Conservation (phyloP, 2,329 filamentous ascomycete species). For the Verticillium zaregamsianum region DNA sequence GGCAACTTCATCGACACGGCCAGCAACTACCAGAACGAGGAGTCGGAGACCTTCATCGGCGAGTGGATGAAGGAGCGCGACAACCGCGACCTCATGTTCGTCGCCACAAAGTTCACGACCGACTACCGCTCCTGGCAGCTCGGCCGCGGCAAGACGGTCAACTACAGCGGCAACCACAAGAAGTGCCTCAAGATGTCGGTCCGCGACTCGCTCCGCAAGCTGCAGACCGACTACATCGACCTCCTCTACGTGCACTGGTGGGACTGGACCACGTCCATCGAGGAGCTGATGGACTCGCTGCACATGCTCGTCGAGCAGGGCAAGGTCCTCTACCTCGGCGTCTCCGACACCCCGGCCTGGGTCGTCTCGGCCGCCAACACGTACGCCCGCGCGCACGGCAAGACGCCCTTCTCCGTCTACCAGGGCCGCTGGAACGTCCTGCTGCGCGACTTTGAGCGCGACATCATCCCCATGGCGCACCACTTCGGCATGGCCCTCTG, state of each 20-base stretch:
- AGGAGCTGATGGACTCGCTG: constrained; percentile 38
- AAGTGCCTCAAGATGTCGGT: constrained; percentile 37
- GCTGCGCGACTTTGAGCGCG: constrained; percentile 32
- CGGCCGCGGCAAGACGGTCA: constrained; percentile 32
- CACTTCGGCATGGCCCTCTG: constrained; percentile 45
- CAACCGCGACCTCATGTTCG: constrained; percentile 48
- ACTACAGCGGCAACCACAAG: constrained; percentile 38
- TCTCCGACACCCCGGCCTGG: constrained; percentile 36
- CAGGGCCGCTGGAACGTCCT: constrained; percentile 33
- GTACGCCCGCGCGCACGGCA: constrained; percentile 28
- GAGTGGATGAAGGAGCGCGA: constrained; percentile 49
- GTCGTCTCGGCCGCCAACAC: constrained; percentile 32
- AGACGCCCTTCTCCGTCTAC: constrained; percentile 32
- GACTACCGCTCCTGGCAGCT: constrained; percentile 35
- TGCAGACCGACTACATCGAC: constrained; percentile 41
- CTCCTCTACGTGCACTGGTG: constrained; percentile 41
- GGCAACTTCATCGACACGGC: constrained; percentile 68
- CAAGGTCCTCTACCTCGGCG: constrained; percentile 36
- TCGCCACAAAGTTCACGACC: constrained; percentile 54
- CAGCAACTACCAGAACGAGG: constrained; percentile 53
- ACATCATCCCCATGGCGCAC: constrained; percentile 37
- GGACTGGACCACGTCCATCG: constrained; percentile 36
- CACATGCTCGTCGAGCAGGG: constrained; percentile 35
- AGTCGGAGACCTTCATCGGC: constrained; percentile 54
- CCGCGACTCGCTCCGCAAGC: constrained; percentile 37